A percentile compares a stretch with the other conserved stretches of the same genome.
Conservation (phyloP, 371 early-diverging fungal species). For the Rhizopus delemar region DNA sequence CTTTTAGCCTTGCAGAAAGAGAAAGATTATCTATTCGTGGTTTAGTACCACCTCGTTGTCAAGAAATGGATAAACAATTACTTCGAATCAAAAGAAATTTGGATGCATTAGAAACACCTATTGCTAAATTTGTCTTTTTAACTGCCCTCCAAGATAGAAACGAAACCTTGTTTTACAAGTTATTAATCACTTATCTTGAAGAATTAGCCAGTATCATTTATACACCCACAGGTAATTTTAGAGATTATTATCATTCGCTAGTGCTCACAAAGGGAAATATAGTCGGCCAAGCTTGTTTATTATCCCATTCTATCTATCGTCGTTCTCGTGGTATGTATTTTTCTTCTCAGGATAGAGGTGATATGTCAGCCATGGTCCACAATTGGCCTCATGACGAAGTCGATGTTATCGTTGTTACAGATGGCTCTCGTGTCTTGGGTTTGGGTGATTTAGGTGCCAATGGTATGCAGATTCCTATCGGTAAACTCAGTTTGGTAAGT, state of each 20-base stretch:
- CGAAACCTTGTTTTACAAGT: conserved; percentile 67
- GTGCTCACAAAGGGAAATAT: background rate
- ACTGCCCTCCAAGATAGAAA: conserved; percentile 60
- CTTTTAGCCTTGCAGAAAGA: conserved; percentile 64
- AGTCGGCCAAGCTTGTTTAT: conserved; percentile 55
- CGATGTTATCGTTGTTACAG: conserved; percentile 70
- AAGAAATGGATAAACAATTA: conserved; percentile 67
- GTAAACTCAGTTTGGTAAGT: conserved; percentile 62
- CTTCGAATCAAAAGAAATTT: conserved; percentile 62
- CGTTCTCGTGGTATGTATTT: conserved; percentile 69
- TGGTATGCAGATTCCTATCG: conserved; percentile 69
- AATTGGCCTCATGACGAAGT: conserved; percentile 64
- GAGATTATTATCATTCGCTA: background rate
- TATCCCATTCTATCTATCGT: conserved; percentile 66
- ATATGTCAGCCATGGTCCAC: conserved; percentile 61
- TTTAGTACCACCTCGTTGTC: conserved; percentile 64
- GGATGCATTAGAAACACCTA: conserved; percentile 57
- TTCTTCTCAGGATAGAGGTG: conserved; percentile 59
- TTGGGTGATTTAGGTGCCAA: conserved; percentile 71
- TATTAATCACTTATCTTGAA: conserved; percentile 61
- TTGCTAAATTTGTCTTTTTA: conserved; percentile 62
- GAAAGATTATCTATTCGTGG: conserved; percentile 71
- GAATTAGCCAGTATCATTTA: conserved; percentile 53
- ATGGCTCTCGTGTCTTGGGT: conserved; percentile 68
- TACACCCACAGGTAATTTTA: conserved; percentile 45